phyloP scores from a whole-genome alignment of 352 stramenopile species.

The Globisporangium irregulare region DNA sequence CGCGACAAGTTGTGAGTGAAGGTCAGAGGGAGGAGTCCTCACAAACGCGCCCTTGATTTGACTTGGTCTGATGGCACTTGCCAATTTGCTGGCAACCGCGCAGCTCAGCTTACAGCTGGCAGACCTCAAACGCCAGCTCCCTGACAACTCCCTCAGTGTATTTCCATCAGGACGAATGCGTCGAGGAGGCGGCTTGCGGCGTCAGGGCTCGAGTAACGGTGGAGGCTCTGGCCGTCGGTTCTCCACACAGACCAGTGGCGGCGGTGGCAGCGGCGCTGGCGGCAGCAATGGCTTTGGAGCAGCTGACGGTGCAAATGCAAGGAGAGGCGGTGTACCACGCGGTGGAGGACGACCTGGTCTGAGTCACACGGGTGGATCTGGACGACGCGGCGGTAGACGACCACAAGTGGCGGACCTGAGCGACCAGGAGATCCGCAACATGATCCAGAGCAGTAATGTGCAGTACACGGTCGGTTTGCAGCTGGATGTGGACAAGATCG shows the following conservation, averaged over 20 bases:
- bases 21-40: neutral
- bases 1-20: conserved; percentile 4
- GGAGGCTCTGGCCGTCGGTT: conserved; percentile 7
- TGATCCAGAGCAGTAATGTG: conserved; percentile 12
- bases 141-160: neutral
- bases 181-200: conserved; percentile 1
- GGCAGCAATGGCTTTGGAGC: neutral
- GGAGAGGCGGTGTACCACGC: neutral
- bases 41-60: neutral
- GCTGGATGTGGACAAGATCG: neutral
- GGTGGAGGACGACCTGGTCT: neutral
- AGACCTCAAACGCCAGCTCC: neutral
- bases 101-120: neutral
- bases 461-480: conserved; percentile 15
- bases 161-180: conserved; percentile 5
- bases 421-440: conserved; percentile 16
- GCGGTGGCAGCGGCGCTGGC: neutral
- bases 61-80: neutral
- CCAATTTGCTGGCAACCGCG: neutral
- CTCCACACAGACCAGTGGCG: neutral
- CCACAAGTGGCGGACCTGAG: conserved; percentile 5
- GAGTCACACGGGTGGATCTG: neutral
- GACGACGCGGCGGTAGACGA: conserved; percentile 4
- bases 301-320: neutral
- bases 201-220: conserved; percentile 3